Evolutionary conservation across 805 yeast species (phyloP), one percentile per base, ranked within the genome.

Genomic region (Kodamaea restingae): DNA sequence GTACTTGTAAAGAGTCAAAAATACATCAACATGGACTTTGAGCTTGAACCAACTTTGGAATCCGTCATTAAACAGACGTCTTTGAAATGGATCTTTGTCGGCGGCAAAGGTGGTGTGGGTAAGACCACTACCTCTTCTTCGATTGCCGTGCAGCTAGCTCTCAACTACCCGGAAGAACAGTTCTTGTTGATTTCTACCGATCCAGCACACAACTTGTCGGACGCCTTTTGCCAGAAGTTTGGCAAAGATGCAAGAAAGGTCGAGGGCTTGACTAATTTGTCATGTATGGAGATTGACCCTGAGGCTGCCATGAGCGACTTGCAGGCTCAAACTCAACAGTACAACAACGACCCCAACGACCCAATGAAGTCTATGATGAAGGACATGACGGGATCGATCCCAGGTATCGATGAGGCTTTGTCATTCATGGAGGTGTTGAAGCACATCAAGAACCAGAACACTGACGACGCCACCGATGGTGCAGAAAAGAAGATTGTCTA

Each of bases 101-200:
- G 99, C 49, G 99, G 99, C 51, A 93, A 93, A 71, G 99, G 99
- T 62, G 99, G 99, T 65, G 99, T 93, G 20, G 99, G 99, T 55
- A 93, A 93, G 62, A 93, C 99, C 47, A 93, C 98, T 18, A 86
- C 97, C 3, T 91, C 98, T 1, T 90, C 96, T 34, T 88, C 97
- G 17, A 75, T 93, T 50, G 95, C 99, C 15, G 83, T 90, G 46
- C 98, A 93, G 65, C 76, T 93, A 60, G 97, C 98, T 12, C 64
- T 84, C 45, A 71, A 75, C 41, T 83, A 95, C 57, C 95, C 95
- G 25, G 48, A 61, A 12, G 90, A 88, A 49, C 82, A 84, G 52
- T 95, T 88, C 51, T 71, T 93, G 45, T 71, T 93, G 52, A 93
- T 93, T 53, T 90, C 96, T 22, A 90, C 98, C 1, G 99, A 93